Evolutionary conservation across 768 basidiomycete species (phyloP).

Genomic region (Rhizopogon rudus): DNA sequence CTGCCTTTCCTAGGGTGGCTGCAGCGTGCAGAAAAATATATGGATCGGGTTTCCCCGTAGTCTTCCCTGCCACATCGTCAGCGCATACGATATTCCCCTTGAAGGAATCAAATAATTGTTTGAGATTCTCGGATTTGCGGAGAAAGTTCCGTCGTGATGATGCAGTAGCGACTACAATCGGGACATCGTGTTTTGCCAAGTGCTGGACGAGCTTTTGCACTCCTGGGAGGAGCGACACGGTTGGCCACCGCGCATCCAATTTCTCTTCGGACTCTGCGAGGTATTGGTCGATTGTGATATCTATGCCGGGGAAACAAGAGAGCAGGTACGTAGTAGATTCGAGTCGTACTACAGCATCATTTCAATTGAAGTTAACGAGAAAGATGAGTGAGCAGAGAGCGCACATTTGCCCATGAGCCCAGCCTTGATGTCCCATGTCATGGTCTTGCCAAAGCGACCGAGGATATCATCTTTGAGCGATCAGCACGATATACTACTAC

Average conservation of each 20-base stretch:
- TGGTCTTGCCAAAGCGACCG: slow-evolving; percentile 61
- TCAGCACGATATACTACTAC: neutral
- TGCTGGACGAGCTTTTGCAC: slow-evolving; percentile 64
- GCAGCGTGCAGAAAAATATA: slow-evolving; percentile 81
- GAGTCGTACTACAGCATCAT: slow-evolving; percentile 47
- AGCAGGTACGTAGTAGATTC: slow-evolving; percentile 64
- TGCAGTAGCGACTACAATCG: slow-evolving; percentile 81
- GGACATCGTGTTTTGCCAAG: slow-evolving; percentile 60
- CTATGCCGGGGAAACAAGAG: slow-evolving; percentile 71
- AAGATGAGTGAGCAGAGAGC: slow-evolving; percentile 6
- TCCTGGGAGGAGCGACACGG: slow-evolving; percentile 71
- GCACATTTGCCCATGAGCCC: slow-evolving; percentile 83
- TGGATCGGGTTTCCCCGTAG: slow-evolving; percentile 74
- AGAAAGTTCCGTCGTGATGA: slow-evolving; percentile 60
- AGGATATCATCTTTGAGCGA: slow-evolving; percentile 60
- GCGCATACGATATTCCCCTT: slow-evolving; percentile 61
- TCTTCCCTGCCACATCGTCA: slow-evolving; percentile 54
- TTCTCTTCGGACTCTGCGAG: slow-evolving; percentile 47
- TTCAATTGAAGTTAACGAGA: neutral
- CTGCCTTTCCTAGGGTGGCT: slow-evolving; percentile 47
- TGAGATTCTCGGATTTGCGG: slow-evolving; percentile 62
- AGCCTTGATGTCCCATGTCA: slow-evolving; percentile 90
- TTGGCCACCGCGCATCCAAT: slow-evolving; percentile 66
- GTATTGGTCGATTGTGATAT: slow-evolving; percentile 59
- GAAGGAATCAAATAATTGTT: slow-evolving; percentile 56